Evolutionary conservation across 805 yeast genomes (phyloP).

Genomic region (Yamadazyma nakazawae): DNA sequence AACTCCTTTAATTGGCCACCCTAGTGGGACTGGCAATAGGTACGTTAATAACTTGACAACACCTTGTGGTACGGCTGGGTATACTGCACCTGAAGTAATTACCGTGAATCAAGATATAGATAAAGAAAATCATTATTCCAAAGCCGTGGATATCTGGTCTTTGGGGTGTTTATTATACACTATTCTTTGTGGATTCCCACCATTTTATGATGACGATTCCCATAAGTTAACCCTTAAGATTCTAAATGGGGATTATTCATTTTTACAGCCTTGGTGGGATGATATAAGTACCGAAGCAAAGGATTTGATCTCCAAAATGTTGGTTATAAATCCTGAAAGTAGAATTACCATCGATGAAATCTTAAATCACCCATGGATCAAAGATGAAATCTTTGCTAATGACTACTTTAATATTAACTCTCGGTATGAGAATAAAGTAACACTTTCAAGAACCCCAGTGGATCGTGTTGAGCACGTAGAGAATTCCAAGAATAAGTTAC

Average conservation of each 20-base stretch:
- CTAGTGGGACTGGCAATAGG: constrained; percentile 14
- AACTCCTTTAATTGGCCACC: constrained; percentile 12
- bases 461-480: constrained; percentile 14
- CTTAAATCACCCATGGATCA: constrained; percentile 67
- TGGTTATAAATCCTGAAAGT: constrained; percentile 65
- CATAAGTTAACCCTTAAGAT: constrained; percentile 63
- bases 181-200: constrained; percentile 69
- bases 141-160: constrained; percentile 72
- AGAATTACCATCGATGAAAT: constrained; percentile 69
- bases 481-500: constrained; percentile 7
- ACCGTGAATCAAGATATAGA: constrained; percentile 24
- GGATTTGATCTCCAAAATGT: constrained; percentile 58
- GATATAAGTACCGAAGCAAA: constrained; percentile 73
- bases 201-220: constrained; percentile 70
- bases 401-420: constrained; percentile 17
- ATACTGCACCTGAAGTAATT: constrained; percentile 72
- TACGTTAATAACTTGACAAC: constrained; percentile 46
- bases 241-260: constrained; percentile 67
- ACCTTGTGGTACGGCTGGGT: constrained; percentile 76
- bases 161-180: constrained; percentile 70
- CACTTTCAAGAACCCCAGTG: constrained; percentile 7
- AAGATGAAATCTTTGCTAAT: constrained; percentile 12
- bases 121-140: constrained; percentile 51
- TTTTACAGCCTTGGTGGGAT: constrained; percentile 86
- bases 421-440: constrained; percentile 10